Percentiles rank a stretch among this genome's conserved stretches.
Evolutionary conservation across 192 early-diverging fungal genomes (phyloP).

Genomic region (Backusella tuberculispora): DNA sequence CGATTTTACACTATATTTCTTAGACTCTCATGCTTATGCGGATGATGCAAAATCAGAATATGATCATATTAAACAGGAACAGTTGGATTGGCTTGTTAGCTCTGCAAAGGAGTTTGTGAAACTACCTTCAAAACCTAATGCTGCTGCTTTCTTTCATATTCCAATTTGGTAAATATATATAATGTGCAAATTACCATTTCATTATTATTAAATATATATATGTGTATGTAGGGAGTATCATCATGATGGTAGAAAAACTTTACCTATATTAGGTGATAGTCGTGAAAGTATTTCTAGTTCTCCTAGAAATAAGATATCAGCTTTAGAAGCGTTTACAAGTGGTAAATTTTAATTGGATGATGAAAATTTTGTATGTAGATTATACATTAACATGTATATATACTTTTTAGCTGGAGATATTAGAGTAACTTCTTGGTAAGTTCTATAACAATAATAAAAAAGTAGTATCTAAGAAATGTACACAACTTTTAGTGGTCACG

Average conservation of each 20-base stretch:
- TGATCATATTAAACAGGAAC: conserved; percentile 47
- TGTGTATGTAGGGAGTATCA: not conserved
- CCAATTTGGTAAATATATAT: conserved; percentile 38
- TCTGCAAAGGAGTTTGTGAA: conserved; percentile 37
- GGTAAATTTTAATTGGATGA: conserved; percentile 2
- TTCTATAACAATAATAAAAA: not conserved
- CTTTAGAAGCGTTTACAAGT: conserved; percentile 21
- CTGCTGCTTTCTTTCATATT: conserved; percentile 51
- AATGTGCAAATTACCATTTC: too few relatives aligned
- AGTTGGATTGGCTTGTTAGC: conserved; percentile 48
- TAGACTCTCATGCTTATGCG: conserved; percentile 47
- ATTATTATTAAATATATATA: too few relatives aligned
- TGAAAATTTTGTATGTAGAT: not conserved
- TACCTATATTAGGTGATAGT: conserved; percentile 23
- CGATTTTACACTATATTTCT: conserved; percentile 48
- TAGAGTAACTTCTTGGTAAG: conserved; percentile 27
- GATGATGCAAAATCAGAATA: conserved; percentile 41
- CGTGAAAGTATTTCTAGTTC: conserved; percentile 28
- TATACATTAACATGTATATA: not conserved
- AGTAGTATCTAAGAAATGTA: not conserved
- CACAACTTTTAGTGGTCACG: conserved; percentile 26
- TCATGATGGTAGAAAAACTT: conserved; percentile 5
- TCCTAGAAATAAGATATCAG: conserved; percentile 16
- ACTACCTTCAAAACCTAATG: conserved; percentile 39
- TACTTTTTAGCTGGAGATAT: conserved; percentile 33